Base-by-base conservation (phyloP, 2,329 filamentous ascomycete species). In the Dactylonectria macrodidyma region DNA sequence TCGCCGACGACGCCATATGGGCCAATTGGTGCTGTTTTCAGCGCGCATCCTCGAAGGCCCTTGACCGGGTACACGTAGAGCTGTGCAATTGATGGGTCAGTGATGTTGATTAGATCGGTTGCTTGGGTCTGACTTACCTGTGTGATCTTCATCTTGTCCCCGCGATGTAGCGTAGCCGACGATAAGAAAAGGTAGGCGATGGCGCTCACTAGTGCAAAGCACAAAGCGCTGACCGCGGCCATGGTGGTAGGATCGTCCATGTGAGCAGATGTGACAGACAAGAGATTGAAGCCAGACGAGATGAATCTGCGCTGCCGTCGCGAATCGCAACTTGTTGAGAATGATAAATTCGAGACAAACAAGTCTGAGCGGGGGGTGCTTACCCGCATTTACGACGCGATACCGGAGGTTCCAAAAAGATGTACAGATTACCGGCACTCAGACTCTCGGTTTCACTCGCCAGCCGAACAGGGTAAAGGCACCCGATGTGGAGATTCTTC, bases 31-130 rank as follows among this genome's bases (percentile, higher is more conserved):
- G 72, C 73, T 51, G 67, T 66, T 0, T 41, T 48, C 3, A 75
- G 3, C 2, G 69, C 30, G 8, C 55, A 74, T 2, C 73, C 73
- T 11, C 73, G 63, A 1, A 75, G 50, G 0, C 73, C 65, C 22
- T 75, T 75, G 19, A 75, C 66, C 1, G 73, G 73, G 14, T 75
- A 75, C 1, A 74, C 72, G 22, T 75, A 69, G n/a, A 75, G 51
- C 73, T 75, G 14, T 0, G 2, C 10, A 14, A 11, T 19, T 11
- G 30, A 19, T 19, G 19, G 10, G 10, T 36, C 6, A 54, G 33
- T 19, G 3, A 3, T 22, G n/a, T 36, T 22, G 4, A 19, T 36
- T n/a, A 5, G 4, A 19, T 54, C 51, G 8, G 14, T 22, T 14
- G 16, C 8, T 36, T 7, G 16, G 10, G 2, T 7, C 3, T 9